phyloP scores from a whole-genome alignment of 2,329 filamentous ascomycete species.

The Pseudophaeomoniella oleicola region DNA sequence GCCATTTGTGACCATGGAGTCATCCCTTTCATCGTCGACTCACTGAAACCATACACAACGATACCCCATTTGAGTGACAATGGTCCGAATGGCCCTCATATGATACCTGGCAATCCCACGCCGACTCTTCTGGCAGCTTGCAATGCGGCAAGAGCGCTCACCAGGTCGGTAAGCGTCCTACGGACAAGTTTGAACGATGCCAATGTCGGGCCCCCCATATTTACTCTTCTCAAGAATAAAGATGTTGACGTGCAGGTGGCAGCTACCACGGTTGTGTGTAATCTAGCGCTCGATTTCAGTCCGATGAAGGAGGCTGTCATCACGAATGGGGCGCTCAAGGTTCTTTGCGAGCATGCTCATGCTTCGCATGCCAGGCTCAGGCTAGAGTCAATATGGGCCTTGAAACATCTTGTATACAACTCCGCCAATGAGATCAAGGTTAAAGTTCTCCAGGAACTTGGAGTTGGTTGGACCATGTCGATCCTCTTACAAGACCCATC shows the following conservation, averaged over 20 bases:
- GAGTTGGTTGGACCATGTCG: conserved; percentile 65
- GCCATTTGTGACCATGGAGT: conserved; percentile 69
- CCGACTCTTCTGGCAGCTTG: conserved; percentile 75
- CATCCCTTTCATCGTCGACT: conserved; percentile 69
- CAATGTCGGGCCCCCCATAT: conserved; percentile 62
- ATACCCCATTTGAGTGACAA: conserved; percentile 1
- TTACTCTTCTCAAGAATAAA: conserved; percentile 57
- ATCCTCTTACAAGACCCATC: conserved; percentile 49
- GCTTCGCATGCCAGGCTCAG: conserved; percentile 66
- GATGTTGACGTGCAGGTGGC: conserved; percentile 72
- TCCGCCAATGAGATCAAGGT: conserved; percentile 60
- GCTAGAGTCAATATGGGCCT: conserved; percentile 77
- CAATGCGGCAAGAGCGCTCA: conserved; percentile 64
- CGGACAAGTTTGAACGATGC: conserved; percentile 80
- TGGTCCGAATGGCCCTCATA: conserved; percentile 1
- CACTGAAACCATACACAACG: conserved; percentile 46
- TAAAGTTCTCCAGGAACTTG: conserved; percentile 61
- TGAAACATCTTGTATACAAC: conserved; percentile 76
- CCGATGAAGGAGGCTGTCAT: conserved; percentile 75
- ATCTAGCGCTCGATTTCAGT: conserved; percentile 76
- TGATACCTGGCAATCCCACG: conserved; percentile 44
- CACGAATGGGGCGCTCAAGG: conserved; percentile 57
- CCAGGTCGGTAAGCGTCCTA: conserved; percentile 69
- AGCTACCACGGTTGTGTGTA: conserved; percentile 70
- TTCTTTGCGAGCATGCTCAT: conserved; percentile 71